Conservation (phyloP, 2,329 filamentous ascomycete genomes). For the Xylaria sp. region DNA sequence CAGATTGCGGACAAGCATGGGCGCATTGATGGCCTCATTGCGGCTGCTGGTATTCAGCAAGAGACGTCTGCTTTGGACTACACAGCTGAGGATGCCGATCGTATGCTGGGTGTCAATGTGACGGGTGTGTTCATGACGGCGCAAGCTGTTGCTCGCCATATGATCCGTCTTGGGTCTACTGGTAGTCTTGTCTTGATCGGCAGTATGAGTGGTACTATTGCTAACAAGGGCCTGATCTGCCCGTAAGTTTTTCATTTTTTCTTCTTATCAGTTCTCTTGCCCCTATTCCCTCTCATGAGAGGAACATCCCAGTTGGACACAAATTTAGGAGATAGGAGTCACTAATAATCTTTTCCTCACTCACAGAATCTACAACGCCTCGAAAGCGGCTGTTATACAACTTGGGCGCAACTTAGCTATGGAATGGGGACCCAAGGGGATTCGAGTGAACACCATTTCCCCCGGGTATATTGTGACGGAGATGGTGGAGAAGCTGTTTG, state of each 20-base stretch:
- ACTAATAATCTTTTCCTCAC: background rate
- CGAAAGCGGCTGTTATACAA: conserved; percentile 69
- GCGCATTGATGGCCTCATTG: conserved; percentile 72
- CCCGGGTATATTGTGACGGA: conserved; percentile 75
- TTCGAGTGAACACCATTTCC: conserved; percentile 76
- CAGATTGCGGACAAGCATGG: conserved; percentile 65
- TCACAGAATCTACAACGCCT: conserved; percentile 66
- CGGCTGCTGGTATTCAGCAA: conserved; percentile 68
- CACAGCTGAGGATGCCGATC: conserved; percentile 65
- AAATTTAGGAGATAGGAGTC: background rate
- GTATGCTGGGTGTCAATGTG: conserved; percentile 79
- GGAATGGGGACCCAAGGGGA: conserved; percentile 68
- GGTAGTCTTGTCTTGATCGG: conserved; percentile 63
- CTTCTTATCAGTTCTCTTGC: background rate
- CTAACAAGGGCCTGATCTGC: conserved; percentile 55
- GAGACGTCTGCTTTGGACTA: conserved; percentile 81
- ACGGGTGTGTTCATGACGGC: conserved; percentile 83
- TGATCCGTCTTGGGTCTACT: conserved; percentile 52
- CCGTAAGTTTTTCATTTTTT: conserved; percentile 44
- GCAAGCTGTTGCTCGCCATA: conserved; percentile 78
- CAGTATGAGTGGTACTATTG: conserved; percentile 65
- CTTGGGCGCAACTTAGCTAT: conserved; percentile 63
- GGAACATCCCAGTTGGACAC: background rate
- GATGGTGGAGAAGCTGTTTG: conserved; percentile 79
- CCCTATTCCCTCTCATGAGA: background rate